Evolutionary conservation across 345 rosid species (phyloP).

Genomic region (Hibiscus mutabilis): DNA sequence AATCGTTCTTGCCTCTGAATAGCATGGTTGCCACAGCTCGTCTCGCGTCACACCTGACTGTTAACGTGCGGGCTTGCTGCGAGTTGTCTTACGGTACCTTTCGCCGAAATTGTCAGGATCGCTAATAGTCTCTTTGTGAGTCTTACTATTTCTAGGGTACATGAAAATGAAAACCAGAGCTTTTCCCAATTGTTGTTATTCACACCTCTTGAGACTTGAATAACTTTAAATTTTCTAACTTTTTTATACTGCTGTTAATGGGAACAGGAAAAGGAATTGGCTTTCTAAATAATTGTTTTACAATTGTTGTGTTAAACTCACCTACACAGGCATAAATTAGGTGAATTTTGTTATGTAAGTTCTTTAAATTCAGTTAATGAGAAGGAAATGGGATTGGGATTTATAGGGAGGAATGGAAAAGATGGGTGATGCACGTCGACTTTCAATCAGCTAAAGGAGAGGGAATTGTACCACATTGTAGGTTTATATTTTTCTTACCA

Average conservation of each 20-base stretch:
- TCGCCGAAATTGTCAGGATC: conserved; percentile 91
- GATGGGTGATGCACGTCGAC: conserved; percentile 82
- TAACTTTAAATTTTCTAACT: conserved; percentile 13
- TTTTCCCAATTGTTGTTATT: conserved; percentile 17
- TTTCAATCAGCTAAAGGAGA: conserved; percentile 69
- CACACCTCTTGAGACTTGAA: conserved; percentile 6
- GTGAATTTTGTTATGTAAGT: conserved; percentile 17
- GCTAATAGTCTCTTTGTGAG: conserved; percentile 93
- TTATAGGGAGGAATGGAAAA: conserved; percentile 77
- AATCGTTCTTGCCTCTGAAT: conserved; percentile 68
- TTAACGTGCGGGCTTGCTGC: conserved; percentile 72
- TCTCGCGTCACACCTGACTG: conserved; percentile 61
- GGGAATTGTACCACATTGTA: conserved; percentile 58
- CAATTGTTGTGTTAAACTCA: neutral
- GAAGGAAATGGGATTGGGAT: conserved; percentile 50
- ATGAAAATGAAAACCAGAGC: conserved; percentile 7
- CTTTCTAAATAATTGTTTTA: neutral
- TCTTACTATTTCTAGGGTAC: conserved; percentile 52
- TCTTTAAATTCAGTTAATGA: conserved; percentile 29
- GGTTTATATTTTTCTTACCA: conserved; percentile 31
- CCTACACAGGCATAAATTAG: neutral
- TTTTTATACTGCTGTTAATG: neutral
- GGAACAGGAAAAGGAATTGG: neutral
- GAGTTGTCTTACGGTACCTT: conserved; percentile 99
- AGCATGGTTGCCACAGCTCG: conserved; percentile 30